Conservation (phyloP, 2,329 filamentous ascomycete genomes). For the Fusarium brachygibbosum region DNA sequence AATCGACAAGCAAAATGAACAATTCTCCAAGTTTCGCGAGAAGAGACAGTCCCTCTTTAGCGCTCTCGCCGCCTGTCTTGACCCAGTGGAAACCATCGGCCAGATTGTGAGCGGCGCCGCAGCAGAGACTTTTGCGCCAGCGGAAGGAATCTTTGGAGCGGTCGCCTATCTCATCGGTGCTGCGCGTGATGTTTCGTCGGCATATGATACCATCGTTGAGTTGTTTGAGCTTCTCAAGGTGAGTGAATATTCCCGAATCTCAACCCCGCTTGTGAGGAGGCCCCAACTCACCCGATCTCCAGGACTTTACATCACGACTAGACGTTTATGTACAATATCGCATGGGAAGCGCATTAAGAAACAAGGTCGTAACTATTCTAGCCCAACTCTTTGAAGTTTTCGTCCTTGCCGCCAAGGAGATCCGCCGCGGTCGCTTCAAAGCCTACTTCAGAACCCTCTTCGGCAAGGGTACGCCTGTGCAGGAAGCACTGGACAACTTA, state of each 20-base stretch:
- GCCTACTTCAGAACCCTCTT: conserved; percentile 58
- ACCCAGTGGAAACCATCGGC: conserved; percentile 58
- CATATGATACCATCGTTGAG: conserved; percentile 61
- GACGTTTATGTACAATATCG: conserved; percentile 57
- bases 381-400: conserved; percentile 61
- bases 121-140: conserved; percentile 57
- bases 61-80: conserved; percentile 50
- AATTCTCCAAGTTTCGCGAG: conserved; percentile 56
- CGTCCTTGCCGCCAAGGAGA: conserved; percentile 58
- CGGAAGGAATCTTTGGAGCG: conserved; percentile 59
- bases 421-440: conserved; percentile 58
- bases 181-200: conserved; percentile 59
- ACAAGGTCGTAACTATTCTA: conserved; percentile 59
- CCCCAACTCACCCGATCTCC: background rate
- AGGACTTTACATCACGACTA: conserved; percentile 60
- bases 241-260: conserved; percentile 5
- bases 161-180: conserved; percentile 60
- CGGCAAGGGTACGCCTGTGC: conserved; percentile 57
- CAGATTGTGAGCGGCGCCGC: conserved; percentile 55
- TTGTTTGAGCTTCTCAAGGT: conserved; percentile 59
- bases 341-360: conserved; percentile 55
- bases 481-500: conserved; percentile 57
- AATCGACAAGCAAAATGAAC: conserved; percentile 54
- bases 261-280: conserved; percentile 32
- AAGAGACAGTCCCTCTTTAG: conserved; percentile 54